Conservation (phyloP, 2,329 filamentous ascomycete species). For the Chaetomiaceae sp. region DNA sequence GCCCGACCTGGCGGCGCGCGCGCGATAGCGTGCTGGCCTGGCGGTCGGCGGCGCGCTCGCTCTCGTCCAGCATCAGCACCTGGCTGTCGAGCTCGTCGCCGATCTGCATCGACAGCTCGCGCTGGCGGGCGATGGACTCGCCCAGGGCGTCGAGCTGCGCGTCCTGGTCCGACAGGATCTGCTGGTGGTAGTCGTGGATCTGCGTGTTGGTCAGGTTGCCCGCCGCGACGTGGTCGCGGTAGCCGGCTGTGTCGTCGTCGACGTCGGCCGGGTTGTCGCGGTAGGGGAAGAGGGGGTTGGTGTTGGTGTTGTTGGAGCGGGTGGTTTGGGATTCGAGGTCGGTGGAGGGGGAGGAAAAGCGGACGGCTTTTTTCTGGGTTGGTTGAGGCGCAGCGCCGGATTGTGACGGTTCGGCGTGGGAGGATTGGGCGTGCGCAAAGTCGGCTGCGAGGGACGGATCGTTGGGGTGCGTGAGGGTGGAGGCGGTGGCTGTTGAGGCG, state of each 20-base stretch:
- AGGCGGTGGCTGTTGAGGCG: constrained; percentile 44
- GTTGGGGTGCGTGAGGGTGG: constrained; percentile 57
- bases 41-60: constrained; percentile 76
- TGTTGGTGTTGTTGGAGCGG: constrained; percentile 6
- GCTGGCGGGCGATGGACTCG: constrained; percentile 80
- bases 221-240: constrained; percentile 50
- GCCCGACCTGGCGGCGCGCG: constrained; percentile 66
- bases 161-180: constrained; percentile 83
- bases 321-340: constrained; percentile 32
- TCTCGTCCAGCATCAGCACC: constrained; percentile 81
- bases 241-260: constrained; percentile 46
- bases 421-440: constrained; percentile 58
- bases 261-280: constrained; percentile 57
- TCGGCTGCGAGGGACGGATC: constrained; percentile 57
- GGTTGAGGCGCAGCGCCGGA: constrained; percentile 24
- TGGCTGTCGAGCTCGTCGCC: constrained; percentile 93
- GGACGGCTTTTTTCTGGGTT: constrained; percentile 61
- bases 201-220: constrained; percentile 69
- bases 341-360: constrained; percentile 64
- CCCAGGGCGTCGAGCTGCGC: constrained; percentile 85
- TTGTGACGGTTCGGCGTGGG: constrained; percentile 35
- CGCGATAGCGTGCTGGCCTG: constrained; percentile 72
- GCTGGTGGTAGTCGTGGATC: constrained; percentile 77
- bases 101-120: constrained; percentile 92
- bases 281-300: constrained; percentile 53